phyloP scores from a whole-genome alignment of 257 asterid genomes.

The Solanum lycopersicoides region DNA sequence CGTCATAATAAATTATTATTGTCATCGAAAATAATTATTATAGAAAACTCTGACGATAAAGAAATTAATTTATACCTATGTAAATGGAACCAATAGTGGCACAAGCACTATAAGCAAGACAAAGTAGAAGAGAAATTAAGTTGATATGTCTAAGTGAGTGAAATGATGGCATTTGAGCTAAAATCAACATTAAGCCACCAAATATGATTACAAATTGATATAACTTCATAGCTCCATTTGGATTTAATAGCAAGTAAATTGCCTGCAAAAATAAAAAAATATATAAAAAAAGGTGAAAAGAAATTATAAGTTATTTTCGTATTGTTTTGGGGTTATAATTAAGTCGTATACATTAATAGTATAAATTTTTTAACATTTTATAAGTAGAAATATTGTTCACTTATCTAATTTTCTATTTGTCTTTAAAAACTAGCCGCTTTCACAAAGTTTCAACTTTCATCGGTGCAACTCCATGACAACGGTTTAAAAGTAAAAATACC shows the following conservation, averaged over 20 bases:
- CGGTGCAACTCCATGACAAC: neutral
- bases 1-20: neutral
- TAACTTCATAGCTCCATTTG: slow-evolving; percentile 55
- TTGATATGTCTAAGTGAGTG: slow-evolving; percentile 89
- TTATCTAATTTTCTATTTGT: neutral
- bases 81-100: slow-evolving; percentile 80
- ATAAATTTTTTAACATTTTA: neutral
- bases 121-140: slow-evolving; percentile 56
- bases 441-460: neutral
- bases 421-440: neutral
- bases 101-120: slow-evolving; percentile 69
- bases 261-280: slow-evolving; percentile 28
- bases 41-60: neutral
- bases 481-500: neutral
- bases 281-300: neutral
- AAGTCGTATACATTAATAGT: neutral
- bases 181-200: slow-evolving; percentile 68
- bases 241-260: slow-evolving; percentile 43
- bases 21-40: neutral
- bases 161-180: slow-evolving; percentile 94
- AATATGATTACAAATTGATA: slow-evolving; percentile 57
- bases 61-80: slow-evolving; percentile 35
- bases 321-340: neutral
- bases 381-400: neutral
- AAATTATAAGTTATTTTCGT: neutral